Base-by-base conservation (phyloP, 1,284 basidiomycete species). In the Lentinus polychrous region DNA sequence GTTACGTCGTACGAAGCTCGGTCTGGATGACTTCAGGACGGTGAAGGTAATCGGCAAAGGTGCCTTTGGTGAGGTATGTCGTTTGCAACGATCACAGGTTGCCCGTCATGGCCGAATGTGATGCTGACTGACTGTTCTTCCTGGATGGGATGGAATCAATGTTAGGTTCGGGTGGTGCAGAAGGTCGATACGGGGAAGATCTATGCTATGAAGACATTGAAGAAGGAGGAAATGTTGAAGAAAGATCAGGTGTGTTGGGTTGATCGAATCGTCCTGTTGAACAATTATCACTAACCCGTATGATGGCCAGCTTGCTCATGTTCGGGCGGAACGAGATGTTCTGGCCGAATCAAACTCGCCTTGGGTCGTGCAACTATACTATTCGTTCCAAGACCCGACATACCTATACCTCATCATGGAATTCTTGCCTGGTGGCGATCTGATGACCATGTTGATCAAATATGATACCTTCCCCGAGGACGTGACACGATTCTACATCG, bases 391-490 rank as follows among this genome's bases (percentile, higher is more conserved):
- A 66, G 94, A 97, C 66, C 84, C 92, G 15, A 77, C 93, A 40
- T 98, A 96, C 63, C 81, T 99, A 33, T 99, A 97, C 69, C 80
- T 99, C 52, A 89, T 99, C 71, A 99, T 99, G 95, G 95, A 98
- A 68, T 99, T 98, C 72, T 75, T 99, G 48, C 94, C 95, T 24
- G 95, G 95, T 40, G 95, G 95, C 18, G 95, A 99, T 67, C 74
- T 99, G 52, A 98, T 99, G 95, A 89, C 86, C 33, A 99, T 98
- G 95, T 75, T 99, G 55, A 99, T 99, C 86, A 98, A 98, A 70
- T 98, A 99, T 69, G 95, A 99, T 66, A 92, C 95, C 1, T 99
- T 99, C 70, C 93, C 91, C 8, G 95, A 99, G 67, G 95, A 99
- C 64, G 95, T 99, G 34, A 96, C 94, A 31, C 85, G 96, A 49